These are phyloP conservation scores for Nothomitra cinnamomea DNA, from an alignment of 2,329 filamentous ascomycete species.

Conservation along the genomic window DNA sequence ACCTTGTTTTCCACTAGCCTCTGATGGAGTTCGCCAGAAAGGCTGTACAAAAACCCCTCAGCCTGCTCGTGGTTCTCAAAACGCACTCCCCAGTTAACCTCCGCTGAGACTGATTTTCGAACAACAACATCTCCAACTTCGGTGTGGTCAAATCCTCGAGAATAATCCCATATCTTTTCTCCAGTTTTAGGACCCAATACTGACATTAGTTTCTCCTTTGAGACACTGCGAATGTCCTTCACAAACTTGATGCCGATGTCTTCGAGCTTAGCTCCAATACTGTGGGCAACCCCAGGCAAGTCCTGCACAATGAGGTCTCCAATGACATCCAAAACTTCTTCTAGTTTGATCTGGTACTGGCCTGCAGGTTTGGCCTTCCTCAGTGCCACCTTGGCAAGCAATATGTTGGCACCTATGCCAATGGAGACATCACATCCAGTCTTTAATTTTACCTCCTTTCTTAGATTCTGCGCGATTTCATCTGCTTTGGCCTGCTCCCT, in stretches of 20 bases:
- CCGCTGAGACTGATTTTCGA: slow-evolving; percentile 88
- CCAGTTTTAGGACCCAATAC: slow-evolving; percentile 82
- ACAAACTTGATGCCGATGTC: slow-evolving; percentile 71
- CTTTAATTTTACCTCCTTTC: slow-evolving; percentile 50
- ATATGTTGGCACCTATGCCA: slow-evolving; percentile 78
- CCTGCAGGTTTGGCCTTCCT: slow-evolving; percentile 89
- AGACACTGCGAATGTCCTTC: slow-evolving; percentile 61
- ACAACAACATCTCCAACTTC: slow-evolving; percentile 76
- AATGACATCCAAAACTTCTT: slow-evolving; percentile 61
- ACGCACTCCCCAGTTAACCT: slow-evolving; percentile 95
- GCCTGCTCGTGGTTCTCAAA: slow-evolving; percentile 87
- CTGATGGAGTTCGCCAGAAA: slow-evolving; percentile 71
- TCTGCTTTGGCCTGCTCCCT: slow-evolving; percentile 67
- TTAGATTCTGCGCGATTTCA: slow-evolving; percentile 48
- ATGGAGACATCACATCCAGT: slow-evolving; percentile 84
- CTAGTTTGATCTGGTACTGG: slow-evolving; percentile 73
- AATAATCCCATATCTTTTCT: slow-evolving; percentile 77
- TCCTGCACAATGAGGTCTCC: slow-evolving; percentile 61
- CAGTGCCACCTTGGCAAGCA: slow-evolving; percentile 80
- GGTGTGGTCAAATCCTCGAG: slow-evolving; percentile 67
- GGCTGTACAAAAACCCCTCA: slow-evolving; percentile 73
- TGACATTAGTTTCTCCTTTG: slow-evolving; percentile 57
- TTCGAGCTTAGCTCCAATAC: slow-evolving; percentile 73
- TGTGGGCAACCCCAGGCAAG: slow-evolving; percentile 83
- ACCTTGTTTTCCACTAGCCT: slow-evolving; percentile 69